Conservation (phyloP, 2,329 filamentous ascomycete genomes). For the Magnaporthales sp. region DNA sequence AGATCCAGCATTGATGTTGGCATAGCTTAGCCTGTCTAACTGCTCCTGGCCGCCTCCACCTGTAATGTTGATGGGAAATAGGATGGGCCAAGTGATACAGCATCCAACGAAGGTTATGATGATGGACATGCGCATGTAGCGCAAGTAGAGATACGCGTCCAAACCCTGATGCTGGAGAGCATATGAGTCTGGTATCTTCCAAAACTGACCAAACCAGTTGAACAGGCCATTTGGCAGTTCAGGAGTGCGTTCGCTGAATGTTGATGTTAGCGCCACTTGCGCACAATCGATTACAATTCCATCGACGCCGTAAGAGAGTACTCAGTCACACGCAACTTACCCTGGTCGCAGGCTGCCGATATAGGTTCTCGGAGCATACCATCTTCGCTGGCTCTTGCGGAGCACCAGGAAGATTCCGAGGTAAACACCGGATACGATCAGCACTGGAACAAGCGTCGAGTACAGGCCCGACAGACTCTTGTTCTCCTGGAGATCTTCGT, state of each 20-base stretch:
- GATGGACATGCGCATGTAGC: constrained; percentile 71
- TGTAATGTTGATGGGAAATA: constrained; percentile 81
- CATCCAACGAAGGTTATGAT: constrained; percentile 77
- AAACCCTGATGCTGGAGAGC: constrained; percentile 85
- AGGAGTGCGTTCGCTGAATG: constrained; percentile 45
- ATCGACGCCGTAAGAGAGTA: background rate
- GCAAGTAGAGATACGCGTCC: constrained; percentile 84
- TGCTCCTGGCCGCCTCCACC: constrained; percentile 57
- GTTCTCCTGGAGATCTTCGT: constrained; percentile 9
- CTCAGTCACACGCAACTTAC: constrained; percentile 15
- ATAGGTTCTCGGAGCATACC: constrained; percentile 42
- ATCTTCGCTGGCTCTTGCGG: constrained; percentile 34
- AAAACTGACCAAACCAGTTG: constrained; percentile 61
- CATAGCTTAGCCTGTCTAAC: constrained; percentile 71
- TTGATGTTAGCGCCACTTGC: background rate
- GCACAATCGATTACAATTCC: background rate
- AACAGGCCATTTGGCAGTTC: constrained; percentile 50
- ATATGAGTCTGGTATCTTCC: constrained; percentile 63
- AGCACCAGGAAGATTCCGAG: constrained; percentile 35
- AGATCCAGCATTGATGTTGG: constrained; percentile 55
- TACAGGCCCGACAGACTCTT: constrained; percentile 23
- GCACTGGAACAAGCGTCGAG: constrained; percentile 31
- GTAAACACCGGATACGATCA: constrained; percentile 28
- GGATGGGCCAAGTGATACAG: constrained; percentile 75
- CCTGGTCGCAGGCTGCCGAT: constrained; percentile 34